phyloP scores from a whole-genome alignment of 768 basidiomycete species.

The Boletus tomentosulus region DNA sequence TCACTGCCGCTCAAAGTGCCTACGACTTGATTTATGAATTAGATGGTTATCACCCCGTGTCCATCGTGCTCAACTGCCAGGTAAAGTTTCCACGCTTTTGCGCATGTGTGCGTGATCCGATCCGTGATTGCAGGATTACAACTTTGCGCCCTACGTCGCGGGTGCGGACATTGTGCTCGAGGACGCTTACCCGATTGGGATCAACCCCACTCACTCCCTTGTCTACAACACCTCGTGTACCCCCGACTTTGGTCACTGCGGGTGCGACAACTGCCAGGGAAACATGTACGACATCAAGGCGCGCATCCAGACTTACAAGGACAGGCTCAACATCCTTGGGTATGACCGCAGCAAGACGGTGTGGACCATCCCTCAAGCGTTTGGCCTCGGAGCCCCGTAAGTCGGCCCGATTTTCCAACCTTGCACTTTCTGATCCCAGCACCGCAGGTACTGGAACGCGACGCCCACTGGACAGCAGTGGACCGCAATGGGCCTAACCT shows the following conservation, averaged over 20 bases:
- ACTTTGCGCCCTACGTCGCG: constrained; percentile 51
- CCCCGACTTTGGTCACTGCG: constrained; percentile 65
- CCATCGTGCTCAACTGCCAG: constrained; percentile 50
- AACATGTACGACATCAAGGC: constrained; percentile 58
- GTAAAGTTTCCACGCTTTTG: background rate
- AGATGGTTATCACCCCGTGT: constrained; percentile 58
- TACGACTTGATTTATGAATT: constrained; percentile 45
- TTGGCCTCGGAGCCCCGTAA: constrained; percentile 47
- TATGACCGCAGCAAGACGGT: constrained; percentile 64
- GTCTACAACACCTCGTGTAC: constrained; percentile 62
- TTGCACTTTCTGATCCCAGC: background rate
- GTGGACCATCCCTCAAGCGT: constrained; percentile 77
- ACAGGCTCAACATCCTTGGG: constrained; percentile 56
- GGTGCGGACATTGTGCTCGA: constrained; percentile 72
- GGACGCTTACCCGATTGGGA: constrained; percentile 36
- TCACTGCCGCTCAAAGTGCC: constrained; percentile 15
- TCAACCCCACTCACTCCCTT: constrained; percentile 59
- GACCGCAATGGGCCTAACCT: constrained; percentile 22
- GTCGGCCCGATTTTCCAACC: background rate
- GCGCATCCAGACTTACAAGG: constrained; percentile 61
- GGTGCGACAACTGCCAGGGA: constrained; percentile 66
- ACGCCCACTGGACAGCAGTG: constrained; percentile 28
- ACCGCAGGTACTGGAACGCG: constrained; percentile 26
- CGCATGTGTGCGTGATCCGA: background rate
- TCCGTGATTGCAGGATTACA: constrained; percentile 46